Evolutionary conservation across 2,329 filamentous ascomycete species (phyloP), one percentile per base, ranked within the genome.

Genomic region (Blumeriella jaapii): DNA sequence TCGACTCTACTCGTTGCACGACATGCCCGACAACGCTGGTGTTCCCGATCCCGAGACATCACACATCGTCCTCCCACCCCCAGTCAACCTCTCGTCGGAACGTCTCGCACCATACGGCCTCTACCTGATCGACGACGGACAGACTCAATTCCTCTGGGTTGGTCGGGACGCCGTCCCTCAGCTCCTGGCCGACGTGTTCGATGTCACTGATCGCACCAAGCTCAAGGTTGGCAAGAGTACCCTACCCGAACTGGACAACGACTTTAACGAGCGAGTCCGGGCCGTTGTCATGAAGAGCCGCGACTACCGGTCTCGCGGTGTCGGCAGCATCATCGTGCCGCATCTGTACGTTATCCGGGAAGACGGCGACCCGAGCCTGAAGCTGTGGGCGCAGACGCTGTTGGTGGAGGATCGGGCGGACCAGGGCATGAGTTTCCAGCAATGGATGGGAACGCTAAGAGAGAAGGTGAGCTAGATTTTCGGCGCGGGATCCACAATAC

Each of bases 91-190:
- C 39, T 86, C 85, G 3, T 94, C 87, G 1, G 85, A 89, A 58
- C 75, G 82, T 29, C 72, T 98, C 31, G 83, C 85, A 3, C 74
- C 86, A 1, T 94, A 93, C 55, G 91, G 91, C 17, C 65, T 98
- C 12, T 98, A 98, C 60, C 71, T 98, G 39, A 91, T 98, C 51
- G 91, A 98, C 52, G 91, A 98, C 54, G 87, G 87, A 2, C 89
- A 95, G 60, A 95, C 85, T 5, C 91, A 98, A 58, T 98, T 98
- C 69, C 63, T 98, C 30, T 98, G 91, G 91, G 71, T 96, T 13
- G 91, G 91, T 10, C 78, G 87, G 22, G 89, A 98, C 48, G 81
- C 89, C 1, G 85, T 98, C 17, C 85, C 86, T 1, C 85, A 93
- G 55, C 70, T 98, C 19, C 67, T 96, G 25, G 61, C 71, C 34